A percentile compares a stretch with the other conserved stretches of the same genome.
phyloP scores from a whole-genome alignment of 768 basidiomycete genomes.

The Trichaptum fuscoviolaceum region DNA sequence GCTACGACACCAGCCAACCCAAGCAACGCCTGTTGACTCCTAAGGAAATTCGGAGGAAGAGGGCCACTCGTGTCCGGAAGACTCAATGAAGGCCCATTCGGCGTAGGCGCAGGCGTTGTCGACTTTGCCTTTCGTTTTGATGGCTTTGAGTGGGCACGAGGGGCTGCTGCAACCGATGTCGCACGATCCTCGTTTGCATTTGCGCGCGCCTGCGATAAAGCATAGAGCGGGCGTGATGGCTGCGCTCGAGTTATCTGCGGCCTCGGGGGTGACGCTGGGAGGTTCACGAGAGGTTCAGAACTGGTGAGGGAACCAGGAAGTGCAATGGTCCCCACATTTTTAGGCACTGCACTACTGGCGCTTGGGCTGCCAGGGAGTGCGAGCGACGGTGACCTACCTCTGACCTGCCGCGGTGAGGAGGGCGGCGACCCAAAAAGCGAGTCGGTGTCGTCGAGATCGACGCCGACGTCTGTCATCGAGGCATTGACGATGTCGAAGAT shows the following conservation, averaged over 20 bases:
- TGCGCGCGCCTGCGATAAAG: conserved; percentile 2
- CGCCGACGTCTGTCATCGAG: conserved; percentile 9
- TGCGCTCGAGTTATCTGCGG: conserved; percentile 13
- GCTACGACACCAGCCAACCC: conserved; percentile 69
- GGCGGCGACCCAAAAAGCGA: conserved; percentile 82
- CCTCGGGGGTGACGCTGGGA: conserved; percentile 55
- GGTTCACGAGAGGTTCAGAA: conserved; percentile 83
- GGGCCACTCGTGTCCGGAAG: conserved; percentile 60
- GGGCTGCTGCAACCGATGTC: background rate
- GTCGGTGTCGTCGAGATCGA: conserved; percentile 46
- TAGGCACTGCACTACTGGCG: conserved; percentile 33
- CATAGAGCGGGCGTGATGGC: conserved; percentile 14
- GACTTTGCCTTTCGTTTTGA: conserved; percentile 14
- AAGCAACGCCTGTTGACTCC: conserved; percentile 66
- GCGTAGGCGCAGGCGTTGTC: conserved; percentile 39
- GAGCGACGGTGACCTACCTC: conserved; percentile 73
- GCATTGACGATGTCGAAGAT: conserved; percentile 4
- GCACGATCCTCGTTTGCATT: background rate
- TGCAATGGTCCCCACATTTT: conserved; percentile 98
- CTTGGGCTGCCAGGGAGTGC: conserved; percentile 48
- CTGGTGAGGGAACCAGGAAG: conserved; percentile 89
- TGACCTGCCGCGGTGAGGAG: conserved; percentile 48
- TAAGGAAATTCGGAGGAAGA: conserved; percentile 61
- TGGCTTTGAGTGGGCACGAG: background rate
- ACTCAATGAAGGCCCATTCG: conserved; percentile 43